phyloP scores from a whole-genome alignment of 2,329 filamentous ascomycete species.

The Colletotrichum spinosum region DNA sequence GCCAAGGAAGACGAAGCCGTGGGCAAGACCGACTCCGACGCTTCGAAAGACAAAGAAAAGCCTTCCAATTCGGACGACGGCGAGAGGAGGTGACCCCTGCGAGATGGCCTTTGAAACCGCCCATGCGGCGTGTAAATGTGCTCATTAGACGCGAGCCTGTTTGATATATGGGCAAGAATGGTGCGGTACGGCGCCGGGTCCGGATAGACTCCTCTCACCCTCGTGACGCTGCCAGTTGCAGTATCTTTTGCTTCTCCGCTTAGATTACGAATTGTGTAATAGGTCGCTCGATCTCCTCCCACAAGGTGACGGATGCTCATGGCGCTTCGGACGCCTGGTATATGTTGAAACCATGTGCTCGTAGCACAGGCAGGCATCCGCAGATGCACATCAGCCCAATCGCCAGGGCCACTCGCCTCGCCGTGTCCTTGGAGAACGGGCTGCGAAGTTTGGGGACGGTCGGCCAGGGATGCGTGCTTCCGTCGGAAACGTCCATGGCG shows the following conservation, averaged over 20 bases:
- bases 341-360: conserved; percentile 34
- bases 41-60: conserved; percentile 39
- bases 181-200: not conserved
- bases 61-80: conserved; percentile 26
- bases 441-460: conserved; percentile 32
- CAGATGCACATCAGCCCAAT: conserved; percentile 47
- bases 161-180: conserved; percentile 22
- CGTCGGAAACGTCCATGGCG: conserved; percentile 12
- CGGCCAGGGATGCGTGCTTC: conserved; percentile 19
- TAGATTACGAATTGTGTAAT: not conserved
- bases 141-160: conserved; percentile 20
- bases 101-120: not conserved
- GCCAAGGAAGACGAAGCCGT: conserved; percentile 49
- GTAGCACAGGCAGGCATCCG: conserved; percentile 37
- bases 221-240: conserved; percentile 3
- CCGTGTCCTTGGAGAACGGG: conserved; percentile 40
- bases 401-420: conserved; percentile 44
- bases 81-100: conserved; percentile 32
- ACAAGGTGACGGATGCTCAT: not conserved
- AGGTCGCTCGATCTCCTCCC: too few species aligned
- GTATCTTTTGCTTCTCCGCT: not conserved
- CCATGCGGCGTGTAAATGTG: conserved; percentile 26
- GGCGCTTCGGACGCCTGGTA: conserved; percentile 30
- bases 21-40: conserved; percentile 29
- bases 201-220: conserved; percentile 33